phyloP scores from a whole-genome alignment of 495 filamentous ascomycete genomes.

The Schizothecium vesticola region DNA sequence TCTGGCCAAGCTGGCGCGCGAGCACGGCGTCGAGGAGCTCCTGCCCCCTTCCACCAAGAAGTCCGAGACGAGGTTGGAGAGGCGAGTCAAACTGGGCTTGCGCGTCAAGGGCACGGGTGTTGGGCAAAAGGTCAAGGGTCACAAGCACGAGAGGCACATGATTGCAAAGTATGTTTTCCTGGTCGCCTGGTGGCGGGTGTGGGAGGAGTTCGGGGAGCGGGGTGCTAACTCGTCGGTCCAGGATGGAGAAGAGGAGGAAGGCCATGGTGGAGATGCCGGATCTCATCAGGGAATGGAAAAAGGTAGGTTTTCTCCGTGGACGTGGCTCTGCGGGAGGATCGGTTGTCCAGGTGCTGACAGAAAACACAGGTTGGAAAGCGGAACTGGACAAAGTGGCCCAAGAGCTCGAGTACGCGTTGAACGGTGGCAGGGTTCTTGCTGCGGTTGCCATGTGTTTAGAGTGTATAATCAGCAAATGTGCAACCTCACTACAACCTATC shows the following conservation, averaged over 20 bases:
- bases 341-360: neutral
- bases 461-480: constrained; percentile 24
- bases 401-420: constrained; percentile 14
- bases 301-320: constrained; percentile 49
- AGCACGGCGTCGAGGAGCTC: constrained; percentile 77
- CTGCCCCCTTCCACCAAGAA: constrained; percentile 74
- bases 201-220: neutral
- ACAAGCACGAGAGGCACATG: constrained; percentile 84
- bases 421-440: neutral
- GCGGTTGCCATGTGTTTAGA: constrained; percentile 13
- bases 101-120: constrained; percentile 84
- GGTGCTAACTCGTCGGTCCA: constrained; percentile 30
- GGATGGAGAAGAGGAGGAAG: constrained; percentile 79
- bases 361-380: constrained; percentile 64
- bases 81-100: constrained; percentile 65
- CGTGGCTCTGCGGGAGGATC: neutral
- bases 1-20: constrained; percentile 75
- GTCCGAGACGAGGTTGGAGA: constrained; percentile 59
- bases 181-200: neutral
- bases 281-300: constrained; percentile 87
- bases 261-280: constrained; percentile 93
- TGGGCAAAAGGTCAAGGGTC: constrained; percentile 91
- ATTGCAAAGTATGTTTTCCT: constrained; percentile 55
- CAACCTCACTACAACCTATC: constrained; percentile 14
- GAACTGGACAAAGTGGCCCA: constrained; percentile 91